These are phyloP conservation scores for Eimeria sp. DNA, from an alignment of 169 alveolate genomes.

Conservation along the genomic window DNA sequence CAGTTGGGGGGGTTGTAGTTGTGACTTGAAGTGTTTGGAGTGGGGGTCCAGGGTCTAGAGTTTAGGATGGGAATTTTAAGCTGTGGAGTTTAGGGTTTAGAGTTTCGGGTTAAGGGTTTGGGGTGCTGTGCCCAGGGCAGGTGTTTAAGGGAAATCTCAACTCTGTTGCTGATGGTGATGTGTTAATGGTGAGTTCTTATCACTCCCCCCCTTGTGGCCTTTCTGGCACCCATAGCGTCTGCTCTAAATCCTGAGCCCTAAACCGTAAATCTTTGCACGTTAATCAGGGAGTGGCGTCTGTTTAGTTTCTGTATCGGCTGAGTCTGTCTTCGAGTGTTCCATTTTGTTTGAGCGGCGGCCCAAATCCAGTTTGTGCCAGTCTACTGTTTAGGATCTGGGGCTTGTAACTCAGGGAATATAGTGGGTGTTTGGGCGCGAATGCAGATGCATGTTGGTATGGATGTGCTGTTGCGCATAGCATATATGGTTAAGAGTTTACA, in stretches of 20 bases:
- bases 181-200: not conserved
- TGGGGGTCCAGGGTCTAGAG: not conserved
- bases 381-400: no score
- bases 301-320: not conserved
- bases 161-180: slow-evolving; percentile 16
- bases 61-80: no score
- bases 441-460: no score
- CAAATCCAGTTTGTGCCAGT: not conserved
- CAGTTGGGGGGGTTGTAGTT: not conserved
- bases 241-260: not conserved
- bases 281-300: not conserved
- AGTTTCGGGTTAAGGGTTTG: slow-evolving; percentile 14
- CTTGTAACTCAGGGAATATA: no score
- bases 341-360: not conserved
- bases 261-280: not conserved
- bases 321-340: not conserved
- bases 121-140: slow-evolving; percentile 19
- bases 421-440: no score
- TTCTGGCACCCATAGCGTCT: not conserved
- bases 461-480: no score
- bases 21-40: not conserved
- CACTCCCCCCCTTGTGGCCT: not conserved
- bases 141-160: not conserved
- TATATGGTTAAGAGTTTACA: no score
- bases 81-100: not conserved